These are phyloP conservation scores for Rhamnella rubrinervis DNA, from an alignment of 331 rosid species.

Conservation along the genomic window DNA sequence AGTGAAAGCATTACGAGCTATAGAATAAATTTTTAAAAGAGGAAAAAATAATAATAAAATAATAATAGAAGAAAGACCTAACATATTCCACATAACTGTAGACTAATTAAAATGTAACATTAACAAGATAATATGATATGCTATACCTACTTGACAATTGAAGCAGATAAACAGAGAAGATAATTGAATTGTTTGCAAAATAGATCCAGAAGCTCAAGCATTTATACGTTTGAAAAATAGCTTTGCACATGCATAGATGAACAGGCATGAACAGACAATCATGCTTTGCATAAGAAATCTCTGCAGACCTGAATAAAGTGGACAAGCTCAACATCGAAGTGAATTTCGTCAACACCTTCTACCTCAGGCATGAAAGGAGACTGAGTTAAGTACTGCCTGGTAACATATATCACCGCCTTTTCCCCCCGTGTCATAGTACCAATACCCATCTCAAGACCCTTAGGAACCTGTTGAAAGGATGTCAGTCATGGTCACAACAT, in stretches of 20 bases:
- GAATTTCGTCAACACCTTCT: constrained; percentile 74
- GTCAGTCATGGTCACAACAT: neutral
- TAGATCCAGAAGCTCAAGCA: neutral
- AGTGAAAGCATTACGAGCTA: no score
- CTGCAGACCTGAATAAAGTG: constrained; percentile 81
- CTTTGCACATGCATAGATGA: neutral
- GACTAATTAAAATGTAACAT: neutral
- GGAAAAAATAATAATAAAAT: no score
- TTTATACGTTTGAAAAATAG: neutral
- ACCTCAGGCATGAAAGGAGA: constrained; percentile 63
- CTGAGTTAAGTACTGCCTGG: constrained; percentile 63
- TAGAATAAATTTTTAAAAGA: neutral
- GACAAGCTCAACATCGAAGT: constrained; percentile 90
- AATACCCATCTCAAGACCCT: constrained; percentile 95
- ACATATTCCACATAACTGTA: neutral
- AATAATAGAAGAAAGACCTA: neutral
- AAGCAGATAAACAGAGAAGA: neutral
- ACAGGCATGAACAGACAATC: constrained; percentile 19
- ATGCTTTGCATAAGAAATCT: constrained; percentile 23
- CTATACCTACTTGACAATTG: neutral
- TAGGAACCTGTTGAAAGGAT: constrained; percentile 66
- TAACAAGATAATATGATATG: neutral
- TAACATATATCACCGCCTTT: constrained; percentile 77
- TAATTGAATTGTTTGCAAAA: neutral
- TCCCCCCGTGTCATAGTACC: constrained; percentile 88